Evolutionary conservation across 2,329 filamentous ascomycete genomes (phyloP).

Genomic region (Arthrobotrys entomopaga): DNA sequence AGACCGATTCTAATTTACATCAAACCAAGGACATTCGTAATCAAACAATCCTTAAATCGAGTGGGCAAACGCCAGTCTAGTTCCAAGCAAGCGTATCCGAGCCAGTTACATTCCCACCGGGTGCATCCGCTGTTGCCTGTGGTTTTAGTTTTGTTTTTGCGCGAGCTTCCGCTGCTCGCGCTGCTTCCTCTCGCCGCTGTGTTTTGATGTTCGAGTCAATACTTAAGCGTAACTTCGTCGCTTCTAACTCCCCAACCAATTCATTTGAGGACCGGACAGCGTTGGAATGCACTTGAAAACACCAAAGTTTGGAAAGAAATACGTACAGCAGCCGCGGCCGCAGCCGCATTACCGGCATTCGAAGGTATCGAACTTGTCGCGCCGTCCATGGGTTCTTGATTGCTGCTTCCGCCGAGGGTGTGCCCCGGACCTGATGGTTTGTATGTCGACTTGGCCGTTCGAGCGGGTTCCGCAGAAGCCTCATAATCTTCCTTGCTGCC

Average conservation of each 20-base stretch:
- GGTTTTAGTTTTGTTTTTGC: slow-evolving; percentile 52
- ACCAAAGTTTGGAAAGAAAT: too few relatives aligned
- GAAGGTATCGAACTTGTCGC: slow-evolving; percentile 50
- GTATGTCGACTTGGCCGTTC: slow-evolving; percentile 45
- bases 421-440: slow-evolving; percentile 42
- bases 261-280: background rate
- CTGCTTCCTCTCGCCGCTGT: slow-evolving; percentile 52
- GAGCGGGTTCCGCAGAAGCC: slow-evolving; percentile 36
- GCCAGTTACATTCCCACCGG: slow-evolving; percentile 28
- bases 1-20: too few relatives aligned
- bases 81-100: slow-evolving; percentile 54
- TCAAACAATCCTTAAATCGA: too few relatives aligned
- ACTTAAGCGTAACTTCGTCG: too few relatives aligned
- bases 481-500: slow-evolving; percentile 53
- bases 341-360: slow-evolving; percentile 39
- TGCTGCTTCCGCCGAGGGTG: slow-evolving; percentile 35
- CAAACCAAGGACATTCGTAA: too few relatives aligned
- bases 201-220: too few relatives aligned
- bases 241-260: too few relatives aligned
- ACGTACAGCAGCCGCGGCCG: slow-evolving; percentile 48
- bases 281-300: too few relatives aligned
- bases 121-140: slow-evolving; percentile 17
- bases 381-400: slow-evolving; percentile 6
- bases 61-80: slow-evolving; percentile 9
- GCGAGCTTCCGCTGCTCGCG: slow-evolving; percentile 39